Conservation (phyloP, 202 grass and related monocot genomes). For the Sporobolus alterniflorus region DNA sequence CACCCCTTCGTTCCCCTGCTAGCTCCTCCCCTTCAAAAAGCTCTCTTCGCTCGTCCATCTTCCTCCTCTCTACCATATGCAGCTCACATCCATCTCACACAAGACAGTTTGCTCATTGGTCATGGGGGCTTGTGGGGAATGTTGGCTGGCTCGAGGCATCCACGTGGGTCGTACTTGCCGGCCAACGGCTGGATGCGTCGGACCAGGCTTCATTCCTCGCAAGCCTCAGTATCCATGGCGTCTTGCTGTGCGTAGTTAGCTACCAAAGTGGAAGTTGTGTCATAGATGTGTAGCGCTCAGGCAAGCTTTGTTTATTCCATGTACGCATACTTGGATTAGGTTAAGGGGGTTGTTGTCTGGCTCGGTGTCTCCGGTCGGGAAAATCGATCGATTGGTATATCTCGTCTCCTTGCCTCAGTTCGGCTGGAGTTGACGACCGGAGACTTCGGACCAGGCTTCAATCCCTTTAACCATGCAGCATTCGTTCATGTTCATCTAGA, state of each 20-base stretch:
- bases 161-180: neutral
- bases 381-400: neutral
- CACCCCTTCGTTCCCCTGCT: neutral
- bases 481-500: constrained; percentile 24
- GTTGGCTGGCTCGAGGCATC: constrained; percentile 93
- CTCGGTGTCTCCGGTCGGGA: constrained; percentile 56
- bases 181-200: constrained; percentile 55
- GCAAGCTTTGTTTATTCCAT: neutral
- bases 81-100: neutral
- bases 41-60: constrained; percentile 29
- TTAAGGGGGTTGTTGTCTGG: constrained; percentile 98
- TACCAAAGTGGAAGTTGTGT: no score
- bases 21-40: constrained; percentile 19
- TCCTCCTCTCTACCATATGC: constrained; percentile 8
- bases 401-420: neutral
- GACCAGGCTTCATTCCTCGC: constrained; percentile 97
- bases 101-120: neutral
- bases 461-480: constrained; percentile 83
- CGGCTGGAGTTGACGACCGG: constrained; percentile 17
- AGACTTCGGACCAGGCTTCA: constrained; percentile 99
- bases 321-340: constrained; percentile 41
- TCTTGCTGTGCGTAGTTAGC: neutral
- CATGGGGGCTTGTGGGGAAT: constrained; percentile 79
- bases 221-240: constrained; percentile 50
- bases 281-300: no score